phyloP scores from a whole-genome alignment of 2,329 filamentous ascomycete species.

The Alternaria brassicicola region DNA sequence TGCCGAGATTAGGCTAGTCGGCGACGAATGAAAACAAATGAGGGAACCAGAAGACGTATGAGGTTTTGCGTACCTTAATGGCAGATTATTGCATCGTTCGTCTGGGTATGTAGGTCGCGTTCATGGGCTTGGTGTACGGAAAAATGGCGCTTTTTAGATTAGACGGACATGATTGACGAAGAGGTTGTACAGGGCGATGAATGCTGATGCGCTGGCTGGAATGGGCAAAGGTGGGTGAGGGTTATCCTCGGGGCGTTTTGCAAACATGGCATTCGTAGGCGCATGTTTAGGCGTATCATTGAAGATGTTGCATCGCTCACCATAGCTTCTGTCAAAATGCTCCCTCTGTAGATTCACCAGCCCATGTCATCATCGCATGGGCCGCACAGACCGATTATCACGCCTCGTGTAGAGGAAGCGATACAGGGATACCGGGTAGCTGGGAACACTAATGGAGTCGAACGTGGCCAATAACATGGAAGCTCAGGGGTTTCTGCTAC shows the following conservation, averaged over 20 bases:
- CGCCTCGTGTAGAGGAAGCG: not conserved
- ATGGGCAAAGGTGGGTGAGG: not conserved
- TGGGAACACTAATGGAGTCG: not conserved
- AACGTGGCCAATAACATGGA: not conserved
- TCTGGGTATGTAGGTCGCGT: not conserved
- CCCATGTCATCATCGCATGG: not conserved
- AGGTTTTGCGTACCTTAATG: not conserved
- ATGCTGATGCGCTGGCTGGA: not conserved
- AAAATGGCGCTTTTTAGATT: not conserved
- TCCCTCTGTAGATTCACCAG: not conserved
- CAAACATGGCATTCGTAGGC: slow-evolving; percentile 1
- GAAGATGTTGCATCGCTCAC: not conserved
- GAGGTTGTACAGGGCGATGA: not conserved
- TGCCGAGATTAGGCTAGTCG: slow-evolving; percentile 12
- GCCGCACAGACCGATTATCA: not conserved
- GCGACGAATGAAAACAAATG: not conserved
- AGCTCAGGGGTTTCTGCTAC: not conserved
- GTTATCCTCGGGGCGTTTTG: not conserved
- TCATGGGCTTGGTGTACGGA: not conserved
- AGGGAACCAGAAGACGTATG: not conserved
- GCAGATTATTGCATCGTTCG: not conserved
- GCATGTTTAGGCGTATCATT: not conserved
- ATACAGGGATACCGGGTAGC: not conserved
- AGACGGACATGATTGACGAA: slow-evolving; percentile 5
- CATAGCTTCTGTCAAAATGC: not conserved